A percentile compares a stretch with the other conserved stretches of the same genome.
These are phyloP conservation scores for Lachnum nothofagi DNA, from an alignment of 2,329 filamentous ascomycete genomes.

Conservation along the genomic window DNA sequence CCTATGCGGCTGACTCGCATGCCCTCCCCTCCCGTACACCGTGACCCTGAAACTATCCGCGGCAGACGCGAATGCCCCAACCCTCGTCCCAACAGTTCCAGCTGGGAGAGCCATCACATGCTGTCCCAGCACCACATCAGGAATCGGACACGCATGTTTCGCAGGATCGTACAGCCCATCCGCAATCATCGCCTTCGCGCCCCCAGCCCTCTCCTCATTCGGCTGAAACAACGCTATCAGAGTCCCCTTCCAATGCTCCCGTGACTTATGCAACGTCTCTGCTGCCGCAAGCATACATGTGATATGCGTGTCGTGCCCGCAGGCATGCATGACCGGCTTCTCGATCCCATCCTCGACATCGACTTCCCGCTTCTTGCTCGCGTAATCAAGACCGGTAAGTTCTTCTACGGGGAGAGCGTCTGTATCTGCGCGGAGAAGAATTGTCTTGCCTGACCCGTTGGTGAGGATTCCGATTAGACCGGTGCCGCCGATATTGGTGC, in stretches of 20 bases:
- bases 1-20: slow-evolving; percentile 38
- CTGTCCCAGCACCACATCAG: slow-evolving; percentile 51
- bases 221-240: slow-evolving; percentile 63
- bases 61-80: slow-evolving; percentile 34
- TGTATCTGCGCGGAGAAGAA: slow-evolving; percentile 58
- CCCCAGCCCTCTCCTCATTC: slow-evolving; percentile 58
- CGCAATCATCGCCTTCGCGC: slow-evolving; percentile 58
- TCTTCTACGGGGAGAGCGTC: slow-evolving; percentile 57
- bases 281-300: slow-evolving; percentile 52
- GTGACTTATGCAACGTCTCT: slow-evolving; percentile 41
- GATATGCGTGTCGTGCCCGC: slow-evolving; percentile 64
- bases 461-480: slow-evolving; percentile 52
- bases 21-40: slow-evolving; percentile 40
- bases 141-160: slow-evolving; percentile 43
- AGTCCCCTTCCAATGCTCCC: slow-evolving; percentile 54
- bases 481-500: slow-evolving; percentile 51
- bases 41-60: slow-evolving; percentile 36
- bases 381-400: slow-evolving; percentile 49
- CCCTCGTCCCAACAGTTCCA: slow-evolving; percentile 33
- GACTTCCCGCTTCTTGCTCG: slow-evolving; percentile 39
- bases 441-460: slow-evolving; percentile 50
- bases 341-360: slow-evolving; percentile 41
- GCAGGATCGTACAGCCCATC: slow-evolving; percentile 46
- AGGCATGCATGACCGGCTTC: slow-evolving; percentile 62
- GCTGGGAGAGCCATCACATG: slow-evolving; percentile 45